phyloP scores from a whole-genome alignment of 306 rosid species.

The Cicer arietinum region DNA sequence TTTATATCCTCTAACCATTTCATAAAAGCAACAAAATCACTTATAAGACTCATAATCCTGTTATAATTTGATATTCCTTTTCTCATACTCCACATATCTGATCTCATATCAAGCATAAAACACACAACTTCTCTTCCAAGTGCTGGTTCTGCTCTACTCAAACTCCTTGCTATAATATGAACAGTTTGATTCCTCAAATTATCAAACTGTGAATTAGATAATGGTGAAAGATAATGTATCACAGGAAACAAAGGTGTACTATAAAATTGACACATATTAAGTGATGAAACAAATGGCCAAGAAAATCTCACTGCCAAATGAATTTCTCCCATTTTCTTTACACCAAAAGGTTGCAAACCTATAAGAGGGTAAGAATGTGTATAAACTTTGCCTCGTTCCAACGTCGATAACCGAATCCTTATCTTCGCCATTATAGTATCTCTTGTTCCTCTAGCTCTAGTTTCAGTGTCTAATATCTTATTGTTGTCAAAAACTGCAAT shows the following conservation, averaged over 20 bases:
- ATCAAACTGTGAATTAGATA: slow-evolving; percentile 47
- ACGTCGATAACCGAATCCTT: slow-evolving; percentile 54
- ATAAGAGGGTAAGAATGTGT: slow-evolving; percentile 59
- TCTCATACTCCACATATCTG: slow-evolving; percentile 58
- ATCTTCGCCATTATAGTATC: slow-evolving; percentile 55
- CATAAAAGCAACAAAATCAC: slow-evolving; percentile 34
- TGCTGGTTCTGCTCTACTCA: slow-evolving; percentile 52
- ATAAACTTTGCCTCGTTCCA: slow-evolving; percentile 43
- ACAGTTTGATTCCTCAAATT: slow-evolving; percentile 50
- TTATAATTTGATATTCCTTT: slow-evolving; percentile 48
- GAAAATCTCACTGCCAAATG: slow-evolving; percentile 61
- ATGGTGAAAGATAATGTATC: slow-evolving; percentile 50
- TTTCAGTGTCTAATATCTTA: slow-evolving; percentile 40
- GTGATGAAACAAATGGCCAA: slow-evolving; percentile 39
- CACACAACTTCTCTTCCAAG: slow-evolving; percentile 50
- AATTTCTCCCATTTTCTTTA: slow-evolving; percentile 61
- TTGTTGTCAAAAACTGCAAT: slow-evolving; percentile 58
- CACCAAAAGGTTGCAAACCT: slow-evolving; percentile 48
- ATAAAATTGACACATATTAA: slow-evolving; percentile 31
- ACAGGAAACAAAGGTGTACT: slow-evolving; percentile 47
- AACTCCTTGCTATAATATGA: slow-evolving; percentile 35
- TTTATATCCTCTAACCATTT: slow-evolving; percentile 48
- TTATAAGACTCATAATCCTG: slow-evolving; percentile 39
- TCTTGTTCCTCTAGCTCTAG: slow-evolving; percentile 31
- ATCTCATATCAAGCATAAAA: slow-evolving; percentile 47